phyloP scores from a whole-genome alignment of 1,284 basidiomycete species.

The Sanghuangporus sanghuang region DNA sequence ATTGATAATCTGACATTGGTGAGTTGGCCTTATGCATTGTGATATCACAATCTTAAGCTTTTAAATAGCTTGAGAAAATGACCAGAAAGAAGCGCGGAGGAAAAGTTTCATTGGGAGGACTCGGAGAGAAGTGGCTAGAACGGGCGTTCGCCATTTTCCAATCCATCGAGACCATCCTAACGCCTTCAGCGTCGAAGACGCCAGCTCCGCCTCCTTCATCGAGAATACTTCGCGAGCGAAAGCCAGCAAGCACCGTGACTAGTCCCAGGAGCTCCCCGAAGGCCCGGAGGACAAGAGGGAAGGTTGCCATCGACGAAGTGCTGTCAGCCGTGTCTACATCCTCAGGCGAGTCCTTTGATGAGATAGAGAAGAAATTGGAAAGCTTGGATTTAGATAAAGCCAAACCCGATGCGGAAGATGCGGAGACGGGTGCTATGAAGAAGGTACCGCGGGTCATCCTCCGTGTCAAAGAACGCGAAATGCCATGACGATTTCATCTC shows the following conservation, averaged over 20 bases:
- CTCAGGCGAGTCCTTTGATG: slow-evolving; percentile 1
- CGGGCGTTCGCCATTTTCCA: slow-evolving; percentile 41
- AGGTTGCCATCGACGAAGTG: neutral
- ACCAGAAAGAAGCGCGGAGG: slow-evolving; percentile 57
- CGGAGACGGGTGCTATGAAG: slow-evolving; percentile 16
- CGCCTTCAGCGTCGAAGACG: slow-evolving; percentile 26
- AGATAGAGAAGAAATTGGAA: slow-evolving; percentile 12
- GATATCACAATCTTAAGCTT: neutral
- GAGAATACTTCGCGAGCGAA: slow-evolving; percentile 55
- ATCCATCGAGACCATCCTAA: slow-evolving; percentile 32
- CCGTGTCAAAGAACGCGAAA: slow-evolving; percentile 19
- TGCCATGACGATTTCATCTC: neutral
- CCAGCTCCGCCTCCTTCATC: slow-evolving; percentile 32
- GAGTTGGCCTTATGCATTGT: slow-evolving; percentile 12
- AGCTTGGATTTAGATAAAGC: neutral
- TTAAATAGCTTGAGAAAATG: slow-evolving; percentile 62
- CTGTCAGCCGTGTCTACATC: neutral
- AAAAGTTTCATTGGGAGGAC: slow-evolving; percentile 32
- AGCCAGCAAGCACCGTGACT: slow-evolving; percentile 28
- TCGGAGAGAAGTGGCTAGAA: slow-evolving; percentile 50
- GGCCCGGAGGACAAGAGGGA: neutral
- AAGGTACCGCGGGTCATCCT: slow-evolving; percentile 28
- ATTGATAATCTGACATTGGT: slow-evolving; percentile 62
- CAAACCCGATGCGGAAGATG: neutral
- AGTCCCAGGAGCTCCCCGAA: slow-evolving; percentile 20